Conservation (phyloP, 2,329 filamentous ascomycete species). For the Calycina herbarum region DNA sequence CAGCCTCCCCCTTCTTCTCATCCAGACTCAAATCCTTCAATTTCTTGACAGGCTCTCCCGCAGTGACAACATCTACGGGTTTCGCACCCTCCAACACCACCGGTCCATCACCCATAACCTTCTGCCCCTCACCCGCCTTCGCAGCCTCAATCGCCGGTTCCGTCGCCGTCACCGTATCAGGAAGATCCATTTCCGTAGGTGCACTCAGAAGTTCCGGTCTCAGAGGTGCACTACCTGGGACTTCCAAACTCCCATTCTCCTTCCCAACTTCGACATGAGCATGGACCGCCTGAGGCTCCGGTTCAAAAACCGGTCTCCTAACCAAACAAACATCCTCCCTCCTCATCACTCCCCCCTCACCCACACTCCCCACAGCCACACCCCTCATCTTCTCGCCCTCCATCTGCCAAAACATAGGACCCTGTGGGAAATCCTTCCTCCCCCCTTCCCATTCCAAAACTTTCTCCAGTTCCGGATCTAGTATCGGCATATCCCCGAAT, state of each 20-base stretch:
- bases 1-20: constrained; percentile 20
- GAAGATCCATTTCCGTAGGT: constrained; percentile 18
- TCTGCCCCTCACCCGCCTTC: neutral
- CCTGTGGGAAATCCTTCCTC: constrained; percentile 53
- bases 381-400: constrained; percentile 48
- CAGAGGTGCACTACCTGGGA: neutral
- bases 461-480: constrained; percentile 63
- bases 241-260: constrained; percentile 15
- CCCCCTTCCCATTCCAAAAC: constrained; percentile 54
- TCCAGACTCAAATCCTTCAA: constrained; percentile 13
- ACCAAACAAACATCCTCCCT: constrained; percentile 40
- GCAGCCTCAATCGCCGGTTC: neutral
- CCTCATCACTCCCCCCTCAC: constrained; percentile 45
- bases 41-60: neutral
- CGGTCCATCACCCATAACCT: neutral
- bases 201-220: constrained; percentile 17
- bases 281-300: neutral
- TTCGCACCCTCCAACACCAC: neutral
- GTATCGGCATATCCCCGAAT: constrained; percentile 71
- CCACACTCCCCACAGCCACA: constrained; percentile 51
- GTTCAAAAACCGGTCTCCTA: constrained; percentile 15
- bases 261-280: neutral
- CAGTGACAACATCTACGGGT: neutral
- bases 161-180: neutral
- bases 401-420: constrained; percentile 56